Evolutionary conservation across 495 filamentous ascomycete genomes (phyloP).

Genomic region (Penicillium silybi): DNA sequence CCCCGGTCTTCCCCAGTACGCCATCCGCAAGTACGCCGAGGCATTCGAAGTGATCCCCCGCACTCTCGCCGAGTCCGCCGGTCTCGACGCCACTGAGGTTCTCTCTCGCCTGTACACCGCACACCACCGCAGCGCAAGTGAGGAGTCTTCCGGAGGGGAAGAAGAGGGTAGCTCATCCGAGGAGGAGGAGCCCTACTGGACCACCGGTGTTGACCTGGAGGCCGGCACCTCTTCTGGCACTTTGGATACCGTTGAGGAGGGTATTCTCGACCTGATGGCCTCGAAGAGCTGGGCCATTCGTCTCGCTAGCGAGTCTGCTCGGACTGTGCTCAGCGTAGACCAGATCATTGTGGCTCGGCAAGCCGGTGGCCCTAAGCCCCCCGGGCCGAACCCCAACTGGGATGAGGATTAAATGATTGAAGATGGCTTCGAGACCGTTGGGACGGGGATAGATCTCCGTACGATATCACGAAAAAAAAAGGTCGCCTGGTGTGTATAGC

Average conservation of each 20-base stretch:
- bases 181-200: slow-evolving; percentile 73
- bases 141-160: slow-evolving; percentile 28
- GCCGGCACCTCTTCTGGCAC: slow-evolving; percentile 74
- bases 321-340: slow-evolving; percentile 94
- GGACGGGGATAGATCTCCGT: slow-evolving; percentile 25
- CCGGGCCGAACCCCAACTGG: slow-evolving; percentile 94
- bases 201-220: slow-evolving; percentile 90
- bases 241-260: slow-evolving; percentile 81
- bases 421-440: slow-evolving; percentile 22
- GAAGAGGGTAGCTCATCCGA: slow-evolving; percentile 39
- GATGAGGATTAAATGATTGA: slow-evolving; percentile 75
- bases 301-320: slow-evolving; percentile 88
- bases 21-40: slow-evolving; percentile 95
- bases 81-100: slow-evolving; percentile 93
- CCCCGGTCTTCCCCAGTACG: slow-evolving; percentile 86
- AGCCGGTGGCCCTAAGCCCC: slow-evolving; percentile 95
- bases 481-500: slow-evolving; percentile 22
- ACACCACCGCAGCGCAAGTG: slow-evolving; percentile 58
- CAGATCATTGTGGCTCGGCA: slow-evolving; percentile 99
- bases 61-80: slow-evolving; percentile 89
- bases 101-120: slow-evolving; percentile 88
- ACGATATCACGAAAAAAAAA: slow-evolving; percentile 28
- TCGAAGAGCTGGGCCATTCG: slow-evolving; percentile 96
- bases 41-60: slow-evolving; percentile 96
- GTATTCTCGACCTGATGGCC: slow-evolving; percentile 87